Evolutionary conservation across 352 stramenopile species (phyloP).

Genomic region (Phytopythium litorale): DNA sequence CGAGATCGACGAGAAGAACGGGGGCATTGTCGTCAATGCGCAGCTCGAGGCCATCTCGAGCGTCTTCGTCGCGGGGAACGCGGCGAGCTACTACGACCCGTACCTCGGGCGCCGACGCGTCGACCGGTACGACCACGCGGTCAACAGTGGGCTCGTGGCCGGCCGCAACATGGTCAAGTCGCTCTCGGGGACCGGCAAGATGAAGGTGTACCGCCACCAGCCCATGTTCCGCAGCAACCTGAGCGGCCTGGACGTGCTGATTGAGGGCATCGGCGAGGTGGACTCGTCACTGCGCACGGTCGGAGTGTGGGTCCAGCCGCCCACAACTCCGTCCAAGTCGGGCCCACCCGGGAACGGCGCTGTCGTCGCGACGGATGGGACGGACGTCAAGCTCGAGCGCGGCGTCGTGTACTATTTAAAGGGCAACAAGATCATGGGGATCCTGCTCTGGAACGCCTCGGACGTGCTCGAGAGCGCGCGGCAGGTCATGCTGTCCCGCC

Average conservation of each 20-base stretch:
- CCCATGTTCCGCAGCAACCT: constrained; percentile 85
- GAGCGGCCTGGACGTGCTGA: constrained; percentile 60
- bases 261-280: constrained; percentile 86
- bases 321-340: constrained; percentile 10
- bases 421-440: constrained; percentile 88
- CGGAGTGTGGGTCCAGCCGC: constrained; percentile 79
- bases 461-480: constrained; percentile 85
- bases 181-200: constrained; percentile 34
- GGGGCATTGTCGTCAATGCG: constrained; percentile 89
- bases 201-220: constrained; percentile 88
- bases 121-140: constrained; percentile 90
- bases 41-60: constrained; percentile 87
- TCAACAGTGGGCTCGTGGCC: constrained; percentile 89
- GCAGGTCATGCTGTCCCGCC: constrained; percentile 72
- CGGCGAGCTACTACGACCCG: constrained; percentile 89
- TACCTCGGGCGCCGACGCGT: constrained; percentile 85
- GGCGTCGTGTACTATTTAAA: constrained; percentile 91
- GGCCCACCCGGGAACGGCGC: not conserved
- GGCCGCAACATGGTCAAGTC: constrained; percentile 86
- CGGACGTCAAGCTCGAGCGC: constrained; percentile 48
- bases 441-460: constrained; percentile 88
- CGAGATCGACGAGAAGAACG: constrained; percentile 84
- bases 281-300: constrained; percentile 71
- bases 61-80: constrained; percentile 88
- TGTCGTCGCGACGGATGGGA: constrained; percentile 6